phyloP scores from a whole-genome alignment of 768 basidiomycete species.

The Phlebiopsis gigantea region DNA sequence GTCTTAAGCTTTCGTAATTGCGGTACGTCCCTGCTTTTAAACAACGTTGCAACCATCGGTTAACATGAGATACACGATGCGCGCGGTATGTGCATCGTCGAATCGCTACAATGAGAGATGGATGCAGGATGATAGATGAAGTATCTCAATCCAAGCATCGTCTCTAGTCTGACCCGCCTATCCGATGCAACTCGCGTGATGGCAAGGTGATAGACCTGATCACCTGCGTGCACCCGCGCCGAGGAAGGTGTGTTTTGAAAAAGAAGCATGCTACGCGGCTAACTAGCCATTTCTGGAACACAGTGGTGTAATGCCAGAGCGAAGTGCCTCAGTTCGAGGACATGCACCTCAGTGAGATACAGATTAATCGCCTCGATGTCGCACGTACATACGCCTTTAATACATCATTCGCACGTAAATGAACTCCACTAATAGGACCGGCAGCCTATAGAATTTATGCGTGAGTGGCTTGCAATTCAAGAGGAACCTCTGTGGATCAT shows the following conservation, averaged over 20 bases:
- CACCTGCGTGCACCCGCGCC: neutral
- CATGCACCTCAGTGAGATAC: no score
- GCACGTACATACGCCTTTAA: no score
- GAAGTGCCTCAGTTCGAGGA: neutral
- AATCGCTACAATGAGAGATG: neutral
- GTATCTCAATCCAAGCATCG: neutral
- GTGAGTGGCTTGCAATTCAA: no score
- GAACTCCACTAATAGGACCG: no score
- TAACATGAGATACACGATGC: neutral
- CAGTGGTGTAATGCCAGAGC: neutral
- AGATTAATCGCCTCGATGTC: no score
- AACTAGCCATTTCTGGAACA: neutral
- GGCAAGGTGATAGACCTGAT: neutral
- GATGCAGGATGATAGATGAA: no score
- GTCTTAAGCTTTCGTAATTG: neutral
- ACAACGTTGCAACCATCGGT: neutral
- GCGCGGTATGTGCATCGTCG: no score
- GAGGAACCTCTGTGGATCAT: no score
- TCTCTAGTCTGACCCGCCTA: neutral
- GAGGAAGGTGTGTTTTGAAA: neutral
- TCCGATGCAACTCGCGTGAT: neutral
- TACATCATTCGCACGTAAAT: no score
- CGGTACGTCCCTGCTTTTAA: neutral
- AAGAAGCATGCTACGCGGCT: neutral
- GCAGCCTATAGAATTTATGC: no score